Evolutionary conservation across 2,329 filamentous ascomycete species (phyloP).

Genomic region (Alternaria solani): DNA sequence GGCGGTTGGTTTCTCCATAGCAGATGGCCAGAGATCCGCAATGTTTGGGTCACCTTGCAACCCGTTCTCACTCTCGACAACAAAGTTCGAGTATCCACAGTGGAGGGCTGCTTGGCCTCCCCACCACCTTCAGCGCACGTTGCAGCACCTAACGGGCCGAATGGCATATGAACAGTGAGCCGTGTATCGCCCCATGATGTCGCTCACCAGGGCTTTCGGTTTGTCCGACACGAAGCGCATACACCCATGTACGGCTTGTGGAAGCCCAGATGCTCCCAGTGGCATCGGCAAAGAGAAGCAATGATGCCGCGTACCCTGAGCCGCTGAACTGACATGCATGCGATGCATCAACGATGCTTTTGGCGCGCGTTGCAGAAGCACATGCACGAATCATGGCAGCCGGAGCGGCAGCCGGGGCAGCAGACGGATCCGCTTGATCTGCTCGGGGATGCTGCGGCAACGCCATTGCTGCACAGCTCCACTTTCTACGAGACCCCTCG

Average conservation of each 20-base stretch:
- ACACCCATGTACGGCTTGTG: not conserved
- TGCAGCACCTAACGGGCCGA: not conserved
- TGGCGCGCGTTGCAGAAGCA: not conserved
- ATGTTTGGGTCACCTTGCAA: not conserved
- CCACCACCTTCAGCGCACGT: not conserved
- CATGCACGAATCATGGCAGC: constrained; percentile 3
- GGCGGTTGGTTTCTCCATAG: constrained; percentile 6
- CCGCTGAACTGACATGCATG: constrained; percentile 1
- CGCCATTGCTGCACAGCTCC: constrained; percentile 7
- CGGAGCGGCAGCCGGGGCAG: not conserved
- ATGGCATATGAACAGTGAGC: not conserved
- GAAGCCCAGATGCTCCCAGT: not conserved
- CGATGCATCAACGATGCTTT: constrained; percentile 2
- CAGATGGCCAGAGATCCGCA: not conserved
- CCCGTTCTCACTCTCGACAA: not conserved
- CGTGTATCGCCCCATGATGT: not conserved
- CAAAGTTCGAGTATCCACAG: constrained; percentile 3
- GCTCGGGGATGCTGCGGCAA: constrained; percentile 10
- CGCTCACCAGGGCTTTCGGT: not conserved
- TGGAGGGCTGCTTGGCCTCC: constrained; percentile 1
- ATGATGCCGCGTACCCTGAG: not conserved
- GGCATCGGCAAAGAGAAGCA: not conserved
- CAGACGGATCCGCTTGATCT: constrained; percentile 13
- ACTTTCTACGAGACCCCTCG: constrained; percentile 4
- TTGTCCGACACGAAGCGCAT: too few relatives aligned